Percentiles rank a stretch among this genome's conserved stretches.
Conservation (phyloP, 2,329 filamentous ascomycete species). For the Cytospora piceicola region DNA sequence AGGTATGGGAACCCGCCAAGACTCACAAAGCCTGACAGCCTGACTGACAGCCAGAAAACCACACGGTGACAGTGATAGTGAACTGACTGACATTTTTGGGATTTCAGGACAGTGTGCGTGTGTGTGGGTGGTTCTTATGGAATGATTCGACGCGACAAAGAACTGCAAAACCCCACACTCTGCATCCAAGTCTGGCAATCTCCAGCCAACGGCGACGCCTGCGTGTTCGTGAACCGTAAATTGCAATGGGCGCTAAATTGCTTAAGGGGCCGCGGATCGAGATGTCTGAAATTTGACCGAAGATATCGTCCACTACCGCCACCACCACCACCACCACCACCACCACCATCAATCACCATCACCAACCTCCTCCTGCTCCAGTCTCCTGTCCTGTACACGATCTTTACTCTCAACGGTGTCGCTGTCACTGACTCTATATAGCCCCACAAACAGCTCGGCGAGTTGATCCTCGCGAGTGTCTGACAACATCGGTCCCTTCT, state of each 20-base stretch:
- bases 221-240: conserved; percentile 15
- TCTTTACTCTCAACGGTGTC: not conserved
- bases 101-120: conserved; percentile 7
- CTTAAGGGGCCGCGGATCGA: conserved; percentile 23
- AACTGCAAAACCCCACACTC: conserved; percentile 11
- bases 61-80: not conserved
- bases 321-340: not conserved
- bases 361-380: not conserved
- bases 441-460: not conserved
- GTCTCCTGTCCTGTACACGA: not conserved
- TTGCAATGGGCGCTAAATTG: conserved; percentile 25
- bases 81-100: not conserved
- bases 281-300: conserved; percentile 15
- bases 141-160: conserved; percentile 19
- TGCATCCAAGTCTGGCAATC: not conserved
- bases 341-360: not conserved
- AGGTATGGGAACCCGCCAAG: not conserved
- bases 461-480: not conserved
- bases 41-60: not conserved
- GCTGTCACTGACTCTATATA: not conserved
- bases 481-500: not conserved
- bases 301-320: not conserved
- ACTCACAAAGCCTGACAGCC: not conserved
- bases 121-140: conserved; percentile 4
- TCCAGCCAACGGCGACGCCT: conserved; percentile 23